Conservation (phyloP, 306 rosid genomes). For the Sicyos edulis region DNA sequence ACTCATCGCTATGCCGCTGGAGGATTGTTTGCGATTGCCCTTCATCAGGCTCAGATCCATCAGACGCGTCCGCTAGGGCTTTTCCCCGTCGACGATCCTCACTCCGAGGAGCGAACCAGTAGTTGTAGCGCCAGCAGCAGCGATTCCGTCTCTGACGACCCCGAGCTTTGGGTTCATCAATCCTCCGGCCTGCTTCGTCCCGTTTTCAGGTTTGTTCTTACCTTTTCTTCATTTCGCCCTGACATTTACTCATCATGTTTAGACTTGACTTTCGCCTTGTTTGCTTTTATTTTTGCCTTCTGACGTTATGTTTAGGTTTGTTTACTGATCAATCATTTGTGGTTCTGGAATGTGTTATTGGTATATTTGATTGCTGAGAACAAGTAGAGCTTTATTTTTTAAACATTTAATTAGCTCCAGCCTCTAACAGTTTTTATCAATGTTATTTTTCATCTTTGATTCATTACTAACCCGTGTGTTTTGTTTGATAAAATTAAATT, state of each 20-base stretch:
- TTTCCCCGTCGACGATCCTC: conserved; percentile 19
- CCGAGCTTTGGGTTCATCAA: conserved; percentile 65
- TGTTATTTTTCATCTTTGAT: too few relatives aligned
- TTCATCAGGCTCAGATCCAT: conserved; percentile 61
- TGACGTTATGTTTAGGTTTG: neutral
- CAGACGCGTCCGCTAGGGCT: conserved; percentile 45
- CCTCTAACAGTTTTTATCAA: too few relatives aligned
- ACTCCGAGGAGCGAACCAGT: conserved; percentile 35
- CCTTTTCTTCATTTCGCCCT: too few relatives aligned
- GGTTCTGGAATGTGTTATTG: neutral
- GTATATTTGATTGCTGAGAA: too few relatives aligned
- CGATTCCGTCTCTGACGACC: conserved; percentile 60
- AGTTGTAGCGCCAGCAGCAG: conserved; percentile 36
- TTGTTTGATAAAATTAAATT: too few relatives aligned
- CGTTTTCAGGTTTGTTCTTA: conserved; percentile 46
- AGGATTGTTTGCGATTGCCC: conserved; percentile 61
- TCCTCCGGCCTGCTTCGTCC: conserved; percentile 57
- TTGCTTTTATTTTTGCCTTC: too few relatives aligned
- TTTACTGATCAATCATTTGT: neutral
- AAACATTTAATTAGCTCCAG: too few relatives aligned
- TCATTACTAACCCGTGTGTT: too few relatives aligned
- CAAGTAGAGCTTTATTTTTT: too few relatives aligned
- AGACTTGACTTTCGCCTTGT: neutral
- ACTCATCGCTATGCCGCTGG: conserved; percentile 75
- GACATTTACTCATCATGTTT: neutral